Percentiles rank a stretch among this genome's conserved stretches.
Evolutionary conservation across 164 flowering plant genomes (phyloP).

Genomic region (Umbilicus rupestris): DNA sequence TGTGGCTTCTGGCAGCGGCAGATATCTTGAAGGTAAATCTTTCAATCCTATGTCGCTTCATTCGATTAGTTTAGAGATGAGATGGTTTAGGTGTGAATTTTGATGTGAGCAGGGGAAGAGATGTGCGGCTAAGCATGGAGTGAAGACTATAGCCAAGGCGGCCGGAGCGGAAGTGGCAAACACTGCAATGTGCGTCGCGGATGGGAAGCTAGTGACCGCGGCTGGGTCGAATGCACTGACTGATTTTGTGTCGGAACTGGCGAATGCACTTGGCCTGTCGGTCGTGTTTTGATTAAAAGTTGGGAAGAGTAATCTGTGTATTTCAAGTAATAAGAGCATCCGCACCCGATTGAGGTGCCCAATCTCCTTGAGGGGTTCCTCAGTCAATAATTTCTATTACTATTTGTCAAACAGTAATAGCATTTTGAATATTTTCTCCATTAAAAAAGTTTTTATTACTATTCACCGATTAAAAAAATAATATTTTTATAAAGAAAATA

Average conservation of each 20-base stretch:
- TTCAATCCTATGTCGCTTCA: too few species aligned
- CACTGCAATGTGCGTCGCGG: background rate
- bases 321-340: too few species aligned
- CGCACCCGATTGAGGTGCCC: too few species aligned
- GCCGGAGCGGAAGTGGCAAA: conserved; percentile 7
- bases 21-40: conserved; percentile 8
- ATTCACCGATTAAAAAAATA: too few species aligned
- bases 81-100: background rate
- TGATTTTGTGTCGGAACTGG: conserved; percentile 3
- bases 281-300: conserved; percentile 8
- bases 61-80: too few species aligned
- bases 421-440: too few species aligned
- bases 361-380: too few species aligned
- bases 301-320: too few species aligned
- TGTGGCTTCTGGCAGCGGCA: conserved; percentile 14
- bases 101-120: conserved; percentile 8
- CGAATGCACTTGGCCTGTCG: conserved; percentile 4
- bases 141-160: conserved; percentile 9
- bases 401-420: too few species aligned
- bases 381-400: too few species aligned
- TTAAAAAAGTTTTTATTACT: too few species aligned
- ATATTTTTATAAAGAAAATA: too few species aligned
- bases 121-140: conserved; percentile 9
- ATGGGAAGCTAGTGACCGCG: conserved; percentile 12
- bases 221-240: conserved; percentile 7